Evolutionary conservation across 2,329 filamentous ascomycete species (phyloP), one percentile per base, ranked within the genome.

Genomic region (Sporothrix euskadiensis): DNA sequence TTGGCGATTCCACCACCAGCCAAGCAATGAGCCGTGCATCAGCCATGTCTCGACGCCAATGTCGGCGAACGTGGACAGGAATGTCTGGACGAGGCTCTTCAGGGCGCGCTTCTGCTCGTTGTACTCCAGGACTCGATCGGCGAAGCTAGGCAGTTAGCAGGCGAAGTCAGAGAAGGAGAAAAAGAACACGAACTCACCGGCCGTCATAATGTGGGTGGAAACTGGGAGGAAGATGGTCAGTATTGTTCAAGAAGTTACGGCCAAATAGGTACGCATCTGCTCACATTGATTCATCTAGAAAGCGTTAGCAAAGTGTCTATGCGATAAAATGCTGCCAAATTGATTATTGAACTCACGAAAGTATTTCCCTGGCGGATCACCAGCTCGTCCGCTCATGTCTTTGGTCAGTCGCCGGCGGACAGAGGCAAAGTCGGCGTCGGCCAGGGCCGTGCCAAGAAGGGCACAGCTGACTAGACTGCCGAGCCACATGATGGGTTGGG

Each of bases 1-100:
- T 69, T 74, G n/a, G 6, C 84, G 84, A 77, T 93, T 93, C 92
- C 92, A 95, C 92, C 92, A 95, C 93, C 93, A 96, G 7, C 92
- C 93, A 44, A 96, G 83, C 41, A 95, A 83, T n/a, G 91, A 92
- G n/a, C 92, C 91, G 79, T 95, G 92, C 78, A 93, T 92, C 74
- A 95, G 88, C 93, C 93, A 95, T 6, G 92, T 94, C 80, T 94
- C 90, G 73, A 94, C 81, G 1, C 88, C 87, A 41, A 92, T 84
- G 52, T 88, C 86, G 68, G 85, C 83, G 78, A 92, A 91, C 41
- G 90, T 92, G 57, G 87, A 83, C 66, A 95, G 84, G 80, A 94
- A 95, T 39, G 92, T 90, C 77, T 90, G 88, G 71, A 94, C 85
- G 77, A 95, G 88, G 76, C 90, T 86, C 69, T 85, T 86, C 73